Evolutionary conservation across 306 rosid species (phyloP), one percentile per base, ranked within the genome.

Genomic region (Vigna mungo): DNA sequence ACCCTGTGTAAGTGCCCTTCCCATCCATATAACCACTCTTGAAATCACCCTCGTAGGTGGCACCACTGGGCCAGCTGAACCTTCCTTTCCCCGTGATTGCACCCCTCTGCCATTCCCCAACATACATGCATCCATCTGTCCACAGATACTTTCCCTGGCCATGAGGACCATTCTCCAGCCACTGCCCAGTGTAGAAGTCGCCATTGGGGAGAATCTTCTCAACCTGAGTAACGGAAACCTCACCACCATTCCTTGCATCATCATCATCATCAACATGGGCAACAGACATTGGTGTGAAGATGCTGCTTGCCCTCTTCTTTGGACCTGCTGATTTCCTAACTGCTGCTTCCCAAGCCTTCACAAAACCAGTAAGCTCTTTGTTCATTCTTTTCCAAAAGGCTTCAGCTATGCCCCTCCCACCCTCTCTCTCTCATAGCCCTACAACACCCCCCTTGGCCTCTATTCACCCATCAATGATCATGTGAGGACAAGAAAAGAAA

Each of bases 51-150:
- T 92, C 99, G 72, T 92, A 96, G 74, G 98, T 91, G 5, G 99
- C 94, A 9, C 99, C 99, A 49, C 90, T 87, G 7, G 98, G 98
- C 99, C 99, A 96, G 55, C 96, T 89, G 46, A 96, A 96, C 83
- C 78, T 87, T 0, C 99, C 99, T 25, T 83, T 88, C 2, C 97
- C 98, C 43, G 65, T 58, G 16, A 90, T 84, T 51, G 74, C 86
- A 3, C 99, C 99, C 10, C 43, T 89, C 4, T 81, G 68, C 99
- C 99, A 96, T 73, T 89, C 90, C 16, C 98, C 99, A 11, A 85
- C 89, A 66, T 92, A 92, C 97, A 92, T 93, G 64, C 99, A 92
- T 18, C 99, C 99, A 83, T 96, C 99, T 36, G 83, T 85, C 98
- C 99, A 96, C 14, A 96, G 37, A 68, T 89, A 92, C 81, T 96